These are phyloP conservation scores for Phytophthora foliorum DNA, from an alignment of 352 stramenopile species.

Conservation along the genomic window DNA sequence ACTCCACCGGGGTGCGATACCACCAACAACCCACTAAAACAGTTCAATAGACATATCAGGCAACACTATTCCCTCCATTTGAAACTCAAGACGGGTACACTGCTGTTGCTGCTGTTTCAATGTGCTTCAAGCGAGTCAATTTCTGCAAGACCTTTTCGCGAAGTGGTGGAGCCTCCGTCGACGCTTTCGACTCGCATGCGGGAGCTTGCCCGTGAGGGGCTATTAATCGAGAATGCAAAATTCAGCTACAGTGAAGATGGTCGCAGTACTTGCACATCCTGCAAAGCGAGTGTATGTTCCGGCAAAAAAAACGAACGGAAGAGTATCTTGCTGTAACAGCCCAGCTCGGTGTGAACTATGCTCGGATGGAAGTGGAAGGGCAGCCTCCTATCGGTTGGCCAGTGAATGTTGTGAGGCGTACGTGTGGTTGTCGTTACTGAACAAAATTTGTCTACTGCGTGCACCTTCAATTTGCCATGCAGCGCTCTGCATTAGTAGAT, in stretches of 20 bases:
- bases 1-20: not conserved
- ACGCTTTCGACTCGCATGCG: too few relatives aligned
- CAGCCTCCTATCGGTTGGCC: slow-evolving; percentile 7
- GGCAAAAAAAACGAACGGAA: not conserved
- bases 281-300: slow-evolving; percentile 1
- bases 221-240: too few relatives aligned
- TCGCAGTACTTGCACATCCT: too few relatives aligned
- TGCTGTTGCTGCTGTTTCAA: not conserved
- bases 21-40: slow-evolving; percentile 13
- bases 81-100: not conserved
- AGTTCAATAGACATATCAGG: slow-evolving; percentile 3
- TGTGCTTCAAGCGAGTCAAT: too few relatives aligned
- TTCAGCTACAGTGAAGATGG: too few relatives aligned
- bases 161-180: too few relatives aligned
- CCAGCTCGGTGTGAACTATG: slow-evolving; percentile 9
- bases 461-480: not conserved
- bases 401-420: not conserved
- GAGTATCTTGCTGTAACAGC: slow-evolving; percentile 11
- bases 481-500: not conserved
- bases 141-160: too few relatives aligned
- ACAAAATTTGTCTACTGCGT: slow-evolving; percentile 3
- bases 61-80: not conserved
- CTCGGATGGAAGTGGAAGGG: slow-evolving; percentile 3
- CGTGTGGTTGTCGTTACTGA: not conserved
- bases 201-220: too few relatives aligned